Percentiles rank a stretch among this genome's conserved stretches.
Evolutionary conservation across 192 early-diverging fungal genomes (phyloP).

Genomic region (Coemansia sp.): DNA sequence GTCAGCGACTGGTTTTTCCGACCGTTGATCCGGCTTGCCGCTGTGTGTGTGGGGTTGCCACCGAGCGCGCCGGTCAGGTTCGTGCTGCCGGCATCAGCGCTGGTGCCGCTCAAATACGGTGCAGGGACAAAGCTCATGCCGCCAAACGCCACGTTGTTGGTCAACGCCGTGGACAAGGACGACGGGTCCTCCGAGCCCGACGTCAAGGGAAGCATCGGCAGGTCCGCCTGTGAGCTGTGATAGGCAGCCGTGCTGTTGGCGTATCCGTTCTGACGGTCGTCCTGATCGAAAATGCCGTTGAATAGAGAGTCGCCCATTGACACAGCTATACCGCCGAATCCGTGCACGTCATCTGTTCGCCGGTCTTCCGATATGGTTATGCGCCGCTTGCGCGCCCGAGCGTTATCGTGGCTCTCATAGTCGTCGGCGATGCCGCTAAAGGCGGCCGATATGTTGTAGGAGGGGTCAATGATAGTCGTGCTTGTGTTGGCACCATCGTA

Average conservation of each 20-base stretch:
- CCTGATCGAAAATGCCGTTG: conserved; percentile 33
- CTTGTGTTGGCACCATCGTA: conserved; percentile 35
- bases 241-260: not conserved
- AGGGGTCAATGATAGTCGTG: conserved; percentile 17
- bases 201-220: conserved; percentile 31
- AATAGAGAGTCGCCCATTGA: conserved; percentile 28
- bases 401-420: conserved; percentile 48
- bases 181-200: conserved; percentile 24
- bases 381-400: conserved; percentile 46
- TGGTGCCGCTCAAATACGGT: not conserved
- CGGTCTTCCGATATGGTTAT: conserved; percentile 42
- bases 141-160: conserved; percentile 14
- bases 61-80: not conserved
- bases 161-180: conserved; percentile 11
- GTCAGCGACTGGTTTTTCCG: conserved; percentile 47
- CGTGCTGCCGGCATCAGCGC: not conserved
- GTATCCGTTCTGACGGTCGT: conserved; percentile 8
- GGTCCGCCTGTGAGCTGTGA: not conserved
- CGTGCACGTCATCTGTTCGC: conserved; percentile 20
- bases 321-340: conserved; percentile 20
- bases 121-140: conserved; percentile 12
- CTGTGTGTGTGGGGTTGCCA: conserved; percentile 17
- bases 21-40: conserved; percentile 13
- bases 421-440: conserved; percentile 24
- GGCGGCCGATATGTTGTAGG: conserved; percentile 17